phyloP scores from a whole-genome alignment of 2,329 filamentous ascomycete genomes.

The Alternaria sp. region DNA sequence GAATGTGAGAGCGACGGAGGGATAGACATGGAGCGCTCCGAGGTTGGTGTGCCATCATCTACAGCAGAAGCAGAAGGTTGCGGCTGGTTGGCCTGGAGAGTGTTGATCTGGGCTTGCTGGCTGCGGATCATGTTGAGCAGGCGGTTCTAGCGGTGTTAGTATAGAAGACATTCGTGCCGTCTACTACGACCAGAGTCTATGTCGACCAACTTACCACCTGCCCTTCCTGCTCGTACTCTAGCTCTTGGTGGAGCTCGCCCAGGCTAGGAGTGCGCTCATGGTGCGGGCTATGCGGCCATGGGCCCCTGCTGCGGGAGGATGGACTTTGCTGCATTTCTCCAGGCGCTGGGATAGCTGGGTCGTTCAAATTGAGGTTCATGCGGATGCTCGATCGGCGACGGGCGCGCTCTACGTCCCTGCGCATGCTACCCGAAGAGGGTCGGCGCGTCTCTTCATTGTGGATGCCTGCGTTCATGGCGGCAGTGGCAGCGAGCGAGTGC shows the following conservation, averaged over 20 bases:
- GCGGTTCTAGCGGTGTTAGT: conserved; percentile 65
- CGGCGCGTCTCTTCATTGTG: conserved; percentile 67
- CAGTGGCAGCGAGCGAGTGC: conserved; percentile 77
- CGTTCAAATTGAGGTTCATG: conserved; percentile 78
- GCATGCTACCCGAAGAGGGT: conserved; percentile 61
- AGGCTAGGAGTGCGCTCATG: conserved; percentile 75
- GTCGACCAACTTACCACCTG: conserved; percentile 68
- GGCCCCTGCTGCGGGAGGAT: conserved; percentile 34
- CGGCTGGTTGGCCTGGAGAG: conserved; percentile 59
- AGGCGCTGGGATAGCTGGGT: conserved; percentile 71
- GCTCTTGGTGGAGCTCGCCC: conserved; percentile 79
- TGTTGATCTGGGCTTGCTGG: conserved; percentile 75
- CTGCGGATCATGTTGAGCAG: conserved; percentile 79
- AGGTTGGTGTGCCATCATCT: conserved; percentile 63
- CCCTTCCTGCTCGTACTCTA: conserved; percentile 81
- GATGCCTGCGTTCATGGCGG: conserved; percentile 79
- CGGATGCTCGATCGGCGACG: conserved; percentile 74
- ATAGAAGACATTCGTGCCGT: too few species aligned
- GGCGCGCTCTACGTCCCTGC: conserved; percentile 53
- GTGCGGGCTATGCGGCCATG: conserved; percentile 62
- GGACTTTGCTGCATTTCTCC: conserved; percentile 71
- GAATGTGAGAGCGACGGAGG: conserved; percentile 38
- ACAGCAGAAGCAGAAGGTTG: conserved; percentile 55
- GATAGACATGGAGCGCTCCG: conserved; percentile 58
- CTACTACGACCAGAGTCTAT: too few species aligned